Percentiles rank a stretch among this genome's conserved stretches.
Conservation (phyloP, 1,284 basidiomycete genomes). For the Naganishia cerealis region DNA sequence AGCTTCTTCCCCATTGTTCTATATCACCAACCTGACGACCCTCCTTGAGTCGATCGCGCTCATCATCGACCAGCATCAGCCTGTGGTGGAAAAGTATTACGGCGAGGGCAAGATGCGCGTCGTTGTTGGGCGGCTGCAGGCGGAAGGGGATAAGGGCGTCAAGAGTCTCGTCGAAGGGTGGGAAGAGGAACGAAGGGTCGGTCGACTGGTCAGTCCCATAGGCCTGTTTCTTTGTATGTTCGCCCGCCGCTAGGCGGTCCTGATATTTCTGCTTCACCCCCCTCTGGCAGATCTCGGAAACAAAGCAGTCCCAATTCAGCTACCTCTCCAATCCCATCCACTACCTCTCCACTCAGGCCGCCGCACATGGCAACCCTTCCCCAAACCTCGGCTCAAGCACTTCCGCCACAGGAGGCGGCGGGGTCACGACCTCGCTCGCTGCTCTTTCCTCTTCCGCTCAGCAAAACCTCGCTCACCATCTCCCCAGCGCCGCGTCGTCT, state of each 20-base stretch:
- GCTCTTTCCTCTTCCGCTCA: slow-evolving; percentile 46
- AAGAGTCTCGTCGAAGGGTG: slow-evolving; percentile 75
- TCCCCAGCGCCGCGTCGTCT: slow-evolving; percentile 47
- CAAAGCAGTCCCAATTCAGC: slow-evolving; percentile 48
- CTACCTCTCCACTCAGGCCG: slow-evolving; percentile 36
- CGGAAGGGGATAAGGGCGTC: slow-evolving; percentile 83
- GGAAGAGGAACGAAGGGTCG: slow-evolving; percentile 75
- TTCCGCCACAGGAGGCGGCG: slow-evolving; percentile 31
- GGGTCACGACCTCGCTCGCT: slow-evolving; percentile 41
- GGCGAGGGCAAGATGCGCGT: slow-evolving; percentile 78
- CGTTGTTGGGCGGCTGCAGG: slow-evolving; percentile 74
- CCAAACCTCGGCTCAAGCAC: slow-evolving; percentile 38
- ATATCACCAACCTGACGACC: slow-evolving; percentile 78
- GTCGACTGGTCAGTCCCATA: slow-evolving; percentile 43
- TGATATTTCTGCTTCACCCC: not conserved
- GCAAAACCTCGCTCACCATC: slow-evolving; percentile 53
- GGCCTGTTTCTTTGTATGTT: not conserved
- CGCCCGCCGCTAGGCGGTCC: not conserved
- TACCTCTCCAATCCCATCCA: slow-evolving; percentile 41
- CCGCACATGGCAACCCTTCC: slow-evolving; percentile 42
- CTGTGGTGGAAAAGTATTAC: slow-evolving; percentile 96
- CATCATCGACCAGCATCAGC: slow-evolving; percentile 95
- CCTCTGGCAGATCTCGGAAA: slow-evolving; percentile 48
- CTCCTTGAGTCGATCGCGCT: slow-evolving; percentile 93
- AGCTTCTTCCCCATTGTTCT: slow-evolving; percentile 87